phyloP scores from a whole-genome alignment of 495 filamentous ascomycete genomes.

The Parathielavia hyrcaniae region DNA sequence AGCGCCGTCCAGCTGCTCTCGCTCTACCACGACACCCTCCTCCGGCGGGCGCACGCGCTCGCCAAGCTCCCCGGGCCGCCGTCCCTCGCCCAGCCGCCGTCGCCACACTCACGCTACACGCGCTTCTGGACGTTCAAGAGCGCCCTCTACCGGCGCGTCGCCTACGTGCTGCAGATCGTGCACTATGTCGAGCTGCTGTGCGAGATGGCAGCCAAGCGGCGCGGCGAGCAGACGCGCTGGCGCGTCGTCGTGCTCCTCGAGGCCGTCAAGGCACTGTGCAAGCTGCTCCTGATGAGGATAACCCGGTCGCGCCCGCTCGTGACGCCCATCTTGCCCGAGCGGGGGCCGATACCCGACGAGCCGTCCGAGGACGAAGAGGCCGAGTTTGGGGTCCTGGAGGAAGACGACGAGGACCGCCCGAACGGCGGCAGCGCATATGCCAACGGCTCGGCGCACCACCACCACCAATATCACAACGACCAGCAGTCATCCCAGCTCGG shows the following conservation, averaged over 20 bases:
- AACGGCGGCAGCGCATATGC: not conserved
- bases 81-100: conserved; percentile 48
- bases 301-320: conserved; percentile 82
- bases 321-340: conserved; percentile 76
- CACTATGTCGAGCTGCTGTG: conserved; percentile 88
- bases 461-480: not conserved
- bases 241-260: conserved; percentile 84
- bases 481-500: conserved; percentile 16
- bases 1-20: conserved; percentile 82
- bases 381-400: conserved; percentile 22
- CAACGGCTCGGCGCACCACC: conserved; percentile 10
- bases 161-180: conserved; percentile 76
- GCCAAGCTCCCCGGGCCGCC: conserved; percentile 37
- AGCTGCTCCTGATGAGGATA: conserved; percentile 72
- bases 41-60: conserved; percentile 56
- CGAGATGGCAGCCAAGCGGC: conserved; percentile 78
- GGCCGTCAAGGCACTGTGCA: conserved; percentile 77
- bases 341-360: conserved; percentile 62
- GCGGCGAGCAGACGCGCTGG: conserved; percentile 78
- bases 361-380: conserved; percentile 22
- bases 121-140: conserved; percentile 77
- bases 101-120: conserved; percentile 83
- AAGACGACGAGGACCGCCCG: conserved; percentile 24
- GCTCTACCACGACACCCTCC: conserved; percentile 88
- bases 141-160: conserved; percentile 67